Percentiles rank a stretch among this genome's conserved stretches.
Evolutionary conservation across 805 yeast genomes (phyloP).

Genomic region (Barnettozyma siamensis): DNA sequence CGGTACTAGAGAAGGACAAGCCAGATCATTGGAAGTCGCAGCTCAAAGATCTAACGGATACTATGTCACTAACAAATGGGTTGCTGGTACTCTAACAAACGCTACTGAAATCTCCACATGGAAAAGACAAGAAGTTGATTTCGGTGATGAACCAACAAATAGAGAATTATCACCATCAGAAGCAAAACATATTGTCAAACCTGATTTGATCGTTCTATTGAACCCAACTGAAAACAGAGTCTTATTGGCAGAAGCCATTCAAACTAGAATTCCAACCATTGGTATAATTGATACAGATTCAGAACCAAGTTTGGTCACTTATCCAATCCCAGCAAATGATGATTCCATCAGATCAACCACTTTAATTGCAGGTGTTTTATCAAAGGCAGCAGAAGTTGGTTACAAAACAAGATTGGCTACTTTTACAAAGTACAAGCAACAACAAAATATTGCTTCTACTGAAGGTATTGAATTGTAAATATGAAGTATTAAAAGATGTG

Average conservation of each 20-base stretch:
- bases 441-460: not conserved
- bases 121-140: conserved; percentile 71
- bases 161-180: conserved; percentile 49
- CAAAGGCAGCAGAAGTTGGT: conserved; percentile 83
- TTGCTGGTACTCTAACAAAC: conserved; percentile 92
- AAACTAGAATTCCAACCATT: conserved; percentile 82
- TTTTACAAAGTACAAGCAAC: conserved; percentile 7
- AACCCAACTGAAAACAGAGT: conserved; percentile 85
- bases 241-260: conserved; percentile 75
- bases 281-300: conserved; percentile 92
- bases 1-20: conserved; percentile 79
- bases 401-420: conserved; percentile 30
- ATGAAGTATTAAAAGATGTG: not conserved
- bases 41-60: conserved; percentile 74
- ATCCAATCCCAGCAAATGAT: conserved; percentile 95
- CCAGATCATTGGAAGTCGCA: conserved; percentile 68
- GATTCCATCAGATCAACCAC: conserved; percentile 80
- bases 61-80: conserved; percentile 82
- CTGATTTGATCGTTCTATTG: conserved; percentile 80
- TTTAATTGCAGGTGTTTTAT: conserved; percentile 74
- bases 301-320: conserved; percentile 84
- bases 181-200: conserved; percentile 57
- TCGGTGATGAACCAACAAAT: conserved; percentile 61
- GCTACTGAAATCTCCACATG: conserved; percentile 58
- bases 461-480: conserved; percentile 9